A percentile compares a stretch with the other conserved stretches of the same genome.
Evolutionary conservation across 1,284 basidiomycete genomes (phyloP).

Genomic region (Trichosporon coremiiforme): DNA sequence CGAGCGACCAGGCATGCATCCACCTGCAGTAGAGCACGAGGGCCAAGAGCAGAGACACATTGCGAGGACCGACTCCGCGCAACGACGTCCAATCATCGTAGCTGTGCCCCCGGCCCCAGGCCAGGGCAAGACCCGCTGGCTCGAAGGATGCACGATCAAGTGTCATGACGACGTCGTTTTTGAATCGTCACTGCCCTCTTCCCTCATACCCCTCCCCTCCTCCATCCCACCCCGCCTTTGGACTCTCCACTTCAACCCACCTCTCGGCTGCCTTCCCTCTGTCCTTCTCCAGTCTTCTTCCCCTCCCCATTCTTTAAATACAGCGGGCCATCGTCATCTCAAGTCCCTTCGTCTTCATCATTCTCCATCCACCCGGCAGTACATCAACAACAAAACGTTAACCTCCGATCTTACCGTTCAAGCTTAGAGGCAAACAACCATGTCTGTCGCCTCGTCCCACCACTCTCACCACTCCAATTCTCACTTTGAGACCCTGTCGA

Average conservation of each 20-base stretch:
- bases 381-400: not conserved
- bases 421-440: conserved; percentile 16
- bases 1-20: not conserved
- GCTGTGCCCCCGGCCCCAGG: not conserved
- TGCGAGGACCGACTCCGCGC: not conserved
- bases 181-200: conserved; percentile 12
- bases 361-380: conserved; percentile 12
- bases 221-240: not conserved
- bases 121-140: not conserved
- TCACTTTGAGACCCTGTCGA: conserved; percentile 56
- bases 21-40: not conserved
- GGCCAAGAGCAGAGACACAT: conserved; percentile 7
- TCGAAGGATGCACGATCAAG: conserved; percentile 3
- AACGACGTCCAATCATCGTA: not conserved
- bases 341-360: conserved; percentile 1
- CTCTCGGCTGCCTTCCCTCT: conserved; percentile 10
- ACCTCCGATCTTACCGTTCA: not conserved
- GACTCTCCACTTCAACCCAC: not conserved
- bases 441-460: conserved; percentile 20
- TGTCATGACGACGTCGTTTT: conserved; percentile 18
- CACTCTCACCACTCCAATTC: conserved; percentile 29
- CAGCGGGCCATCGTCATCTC: not conserved
- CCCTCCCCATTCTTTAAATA: conserved; percentile 18
- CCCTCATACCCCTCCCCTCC: not conserved
- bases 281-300: conserved; percentile 13